Conservation (phyloP, 2,329 filamentous ascomycete species). For the Penicillium sclerotigenum region DNA sequence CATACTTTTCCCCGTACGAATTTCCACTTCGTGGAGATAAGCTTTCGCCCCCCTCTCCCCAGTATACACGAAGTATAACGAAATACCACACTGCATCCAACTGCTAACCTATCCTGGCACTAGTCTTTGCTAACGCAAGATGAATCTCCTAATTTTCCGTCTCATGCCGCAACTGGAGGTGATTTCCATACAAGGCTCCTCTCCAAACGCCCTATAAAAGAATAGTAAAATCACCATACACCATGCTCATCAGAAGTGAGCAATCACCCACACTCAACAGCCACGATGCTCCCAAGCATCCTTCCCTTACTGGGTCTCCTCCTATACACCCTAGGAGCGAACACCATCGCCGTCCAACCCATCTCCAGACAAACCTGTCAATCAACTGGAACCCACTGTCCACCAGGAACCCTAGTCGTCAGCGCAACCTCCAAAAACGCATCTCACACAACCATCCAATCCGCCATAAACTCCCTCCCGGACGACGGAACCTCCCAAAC, state of each 20-base stretch:
- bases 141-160: constrained; percentile 1
- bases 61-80: background rate
- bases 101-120: background rate
- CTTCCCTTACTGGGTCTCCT: background rate
- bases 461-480: constrained; percentile 48
- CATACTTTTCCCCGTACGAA: constrained; percentile 9
- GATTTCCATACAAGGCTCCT: background rate
- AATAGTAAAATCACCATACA: background rate
- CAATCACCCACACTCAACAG: background rate
- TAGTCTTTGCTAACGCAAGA: background rate
- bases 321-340: background rate
- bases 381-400: constrained; percentile 24
- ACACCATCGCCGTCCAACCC: constrained; percentile 6
- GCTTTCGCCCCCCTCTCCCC: constrained; percentile 6
- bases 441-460: constrained; percentile 45
- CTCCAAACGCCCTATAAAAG: background rate
- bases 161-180: background rate
- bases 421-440: constrained; percentile 22
- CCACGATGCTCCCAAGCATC: background rate
- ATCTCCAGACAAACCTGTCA: constrained; percentile 25
- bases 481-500: constrained; percentile 47
- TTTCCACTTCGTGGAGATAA: constrained; percentile 15
- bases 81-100: background rate
- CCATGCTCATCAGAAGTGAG: background rate
- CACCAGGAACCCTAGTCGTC: constrained; percentile 29